These are phyloP conservation scores for Phytophthora pinifolia DNA, from an alignment of 352 stramenopile species.

Conservation along the genomic window DNA sequence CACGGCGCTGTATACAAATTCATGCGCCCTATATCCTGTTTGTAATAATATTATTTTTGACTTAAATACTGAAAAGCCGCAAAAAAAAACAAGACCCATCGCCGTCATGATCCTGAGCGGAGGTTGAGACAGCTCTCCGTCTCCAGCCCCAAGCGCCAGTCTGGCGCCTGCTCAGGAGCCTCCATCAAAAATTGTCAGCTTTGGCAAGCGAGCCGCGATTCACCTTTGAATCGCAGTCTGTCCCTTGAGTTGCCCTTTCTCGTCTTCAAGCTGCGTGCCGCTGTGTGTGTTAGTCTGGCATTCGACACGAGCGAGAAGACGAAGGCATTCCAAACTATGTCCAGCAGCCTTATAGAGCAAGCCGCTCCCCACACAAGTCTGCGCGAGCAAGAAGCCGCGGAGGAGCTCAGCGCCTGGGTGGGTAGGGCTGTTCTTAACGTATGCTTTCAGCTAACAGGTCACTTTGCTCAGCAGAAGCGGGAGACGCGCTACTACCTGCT, in stretches of 20 bases:
- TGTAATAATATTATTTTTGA: no score
- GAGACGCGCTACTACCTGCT: constrained; percentile 63
- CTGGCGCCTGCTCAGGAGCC: no score
- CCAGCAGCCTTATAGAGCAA: constrained; percentile 22
- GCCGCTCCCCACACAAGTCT: constrained; percentile 3
- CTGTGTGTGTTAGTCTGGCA: constrained; percentile 3
- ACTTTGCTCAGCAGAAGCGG: constrained; percentile 39
- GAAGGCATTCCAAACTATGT: constrained; percentile 13
- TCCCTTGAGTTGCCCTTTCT: constrained; percentile 4
- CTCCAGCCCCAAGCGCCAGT: no score
- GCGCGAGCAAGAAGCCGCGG: constrained; percentile 22
- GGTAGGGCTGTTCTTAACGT: constrained; percentile 12
- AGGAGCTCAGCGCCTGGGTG: constrained; percentile 56
- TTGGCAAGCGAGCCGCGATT: no score
- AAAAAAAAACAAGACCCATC: no score
- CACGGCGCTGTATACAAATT: no score
- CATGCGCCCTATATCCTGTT: no score
- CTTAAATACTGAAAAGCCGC: no score
- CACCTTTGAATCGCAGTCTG: constrained; percentile 1
- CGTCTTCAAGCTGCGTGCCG: constrained; percentile 2
- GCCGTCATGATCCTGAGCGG: no score
- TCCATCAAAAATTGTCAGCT: no score
- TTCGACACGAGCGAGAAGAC: constrained; percentile 12
- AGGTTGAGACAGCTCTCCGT: no score
- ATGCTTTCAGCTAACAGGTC: neutral